Base-by-base conservation (phyloP, 208 protist genomes). In the Angomonas ambiguus region DNA sequence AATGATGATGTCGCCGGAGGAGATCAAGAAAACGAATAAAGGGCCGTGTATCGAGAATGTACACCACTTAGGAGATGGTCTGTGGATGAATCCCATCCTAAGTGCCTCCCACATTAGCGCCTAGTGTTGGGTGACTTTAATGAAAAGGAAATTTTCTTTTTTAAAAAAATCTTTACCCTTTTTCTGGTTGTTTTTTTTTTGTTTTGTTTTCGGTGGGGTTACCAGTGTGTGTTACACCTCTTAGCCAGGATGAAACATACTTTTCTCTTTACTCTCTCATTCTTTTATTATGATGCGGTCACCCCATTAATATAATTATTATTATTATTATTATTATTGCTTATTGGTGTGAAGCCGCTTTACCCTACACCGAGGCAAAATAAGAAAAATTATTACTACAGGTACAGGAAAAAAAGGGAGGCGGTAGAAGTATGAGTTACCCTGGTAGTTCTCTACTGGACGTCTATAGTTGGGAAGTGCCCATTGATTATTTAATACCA, bases 21-120 rank as follows among this genome's bases (percentile, higher is more conserved):
- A 98, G 22, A 98, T 99, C 79, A 69, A 71, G 51, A 34, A 75
- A 13, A 78, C 83, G 28, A 98, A 98, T 69, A 90, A 83, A 58
- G 97, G 96, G 0, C 89, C 89, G n/a, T 96, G 93, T 67, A 96
- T 99, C 35, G 95, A 97, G 66, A 98, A 98, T 64, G 85, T 98
- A n/a, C 97, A 99, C 76, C 95, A 98, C 74, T 72, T 99, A 41
- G 94, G 93, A n/a, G 97, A 99, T 71, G 92, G 91, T 4, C 75
- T 99, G n/a, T 99, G 96, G 96, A 94, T 97, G 83, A 95, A 94
- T 64, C 87, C 82, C 13, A 78, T 94, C 28, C 76, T 96, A 33
- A 94, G 86, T 70, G 62, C 82, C 33, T 94, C 87, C 5, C 87
- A 96, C 65, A 92, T 94, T 34, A 84, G 69, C 63, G 82, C 74